Conservation (phyloP, 2,329 filamentous ascomycete genomes). For the Verticillium zaregamsianum region DNA sequence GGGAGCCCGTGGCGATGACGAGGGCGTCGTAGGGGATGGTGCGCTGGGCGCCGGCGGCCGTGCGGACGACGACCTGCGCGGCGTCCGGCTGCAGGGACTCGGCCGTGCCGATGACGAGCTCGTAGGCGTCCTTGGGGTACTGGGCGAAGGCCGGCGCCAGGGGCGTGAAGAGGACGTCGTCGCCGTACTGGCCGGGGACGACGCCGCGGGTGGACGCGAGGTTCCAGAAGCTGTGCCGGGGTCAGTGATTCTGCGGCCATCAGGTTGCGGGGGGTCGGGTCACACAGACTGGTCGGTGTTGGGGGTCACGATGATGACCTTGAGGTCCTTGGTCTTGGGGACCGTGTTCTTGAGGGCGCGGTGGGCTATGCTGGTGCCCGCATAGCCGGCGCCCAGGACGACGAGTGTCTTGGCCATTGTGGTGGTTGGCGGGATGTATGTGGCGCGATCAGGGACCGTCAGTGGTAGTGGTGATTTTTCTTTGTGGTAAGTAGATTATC, state of each 20-base stretch:
- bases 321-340: conserved; percentile 35
- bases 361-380: conserved; percentile 46
- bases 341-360: conserved; percentile 45
- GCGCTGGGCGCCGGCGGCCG: conserved; percentile 22
- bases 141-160: conserved; percentile 40
- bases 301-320: conserved; percentile 49
- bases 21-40: conserved; percentile 45
- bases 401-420: conserved; percentile 46
- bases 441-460: not conserved
- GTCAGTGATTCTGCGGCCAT: conserved; percentile 1
- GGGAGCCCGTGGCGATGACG: conserved; percentile 48
- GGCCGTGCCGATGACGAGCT: conserved; percentile 45
- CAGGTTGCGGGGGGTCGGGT: too few relatives aligned
- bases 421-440: not conserved
- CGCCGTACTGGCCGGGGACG: conserved; percentile 41
- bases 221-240: conserved; percentile 48
- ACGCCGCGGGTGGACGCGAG: conserved; percentile 51
- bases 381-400: conserved; percentile 48
- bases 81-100: conserved; percentile 25
- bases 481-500: not conserved
- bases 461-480: too few relatives aligned
- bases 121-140: conserved; percentile 39
- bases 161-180: conserved; percentile 42
- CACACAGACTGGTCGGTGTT: conserved; percentile 27
- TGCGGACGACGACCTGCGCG: conserved; percentile 31